Conservation (phyloP, 2,329 filamentous ascomycete genomes). For the Harringtonia aguacate region DNA sequence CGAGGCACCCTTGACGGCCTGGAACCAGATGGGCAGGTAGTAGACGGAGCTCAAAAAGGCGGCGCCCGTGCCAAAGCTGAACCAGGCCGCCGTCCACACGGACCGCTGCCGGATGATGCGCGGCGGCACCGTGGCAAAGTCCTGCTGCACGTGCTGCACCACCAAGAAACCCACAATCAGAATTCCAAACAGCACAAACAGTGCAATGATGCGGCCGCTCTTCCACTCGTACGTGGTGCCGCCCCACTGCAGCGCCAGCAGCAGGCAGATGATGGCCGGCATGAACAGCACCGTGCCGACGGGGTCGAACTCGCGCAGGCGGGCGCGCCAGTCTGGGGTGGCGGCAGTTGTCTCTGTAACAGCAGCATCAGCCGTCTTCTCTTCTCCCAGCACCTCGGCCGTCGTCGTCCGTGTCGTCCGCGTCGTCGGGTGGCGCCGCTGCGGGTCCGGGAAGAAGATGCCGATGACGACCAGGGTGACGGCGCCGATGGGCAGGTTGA, state of each 20-base stretch:
- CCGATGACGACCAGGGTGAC: conserved; percentile 13
- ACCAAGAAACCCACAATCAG: conserved; percentile 17
- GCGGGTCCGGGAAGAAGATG: conserved; percentile 8
- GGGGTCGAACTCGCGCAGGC: conserved; percentile 21
- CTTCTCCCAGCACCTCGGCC: no score
- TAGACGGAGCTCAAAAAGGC: conserved; percentile 15
- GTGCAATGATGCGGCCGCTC: conserved; percentile 19
- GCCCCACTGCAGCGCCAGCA: conserved; percentile 34
- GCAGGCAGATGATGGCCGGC: conserved; percentile 25
- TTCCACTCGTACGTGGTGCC: conserved; percentile 22
- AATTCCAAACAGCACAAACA: conserved; percentile 19
- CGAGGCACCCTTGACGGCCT: conserved; percentile 22
- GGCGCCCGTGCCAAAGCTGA: conserved; percentile 23
- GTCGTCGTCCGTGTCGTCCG: neutral
- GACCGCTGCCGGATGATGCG: conserved; percentile 24
- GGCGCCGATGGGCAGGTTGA: conserved; percentile 21
- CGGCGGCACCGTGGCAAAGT: conserved; percentile 27
- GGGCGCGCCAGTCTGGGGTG: conserved; percentile 17
- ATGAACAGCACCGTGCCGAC: conserved; percentile 12
- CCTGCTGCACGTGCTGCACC: conserved; percentile 21
- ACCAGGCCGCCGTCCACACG: conserved; percentile 21
- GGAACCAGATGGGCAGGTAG: conserved; percentile 24
- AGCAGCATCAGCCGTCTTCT: no score
- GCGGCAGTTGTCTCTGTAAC: neutral
- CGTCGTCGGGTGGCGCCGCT: neutral